A percentile compares a stretch with the other conserved stretches of the same genome.
Evolutionary conservation across 1,139 yeast species (phyloP).

Genomic region (Debaryomyces subglobosus): DNA sequence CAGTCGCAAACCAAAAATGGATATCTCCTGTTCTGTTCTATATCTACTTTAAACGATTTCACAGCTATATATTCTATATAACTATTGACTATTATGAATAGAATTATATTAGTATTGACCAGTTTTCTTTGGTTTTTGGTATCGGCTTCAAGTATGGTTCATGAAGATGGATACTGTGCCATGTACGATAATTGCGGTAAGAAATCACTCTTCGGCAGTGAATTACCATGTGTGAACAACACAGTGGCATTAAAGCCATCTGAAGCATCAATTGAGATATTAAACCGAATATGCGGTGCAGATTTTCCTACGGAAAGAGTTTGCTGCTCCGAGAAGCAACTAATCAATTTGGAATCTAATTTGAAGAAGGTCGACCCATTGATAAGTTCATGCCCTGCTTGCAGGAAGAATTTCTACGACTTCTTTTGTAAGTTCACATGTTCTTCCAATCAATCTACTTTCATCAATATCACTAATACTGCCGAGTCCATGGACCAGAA

Average conservation of each 20-base stretch:
- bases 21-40: neutral
- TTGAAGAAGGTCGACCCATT: constrained; percentile 76
- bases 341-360: constrained; percentile 44
- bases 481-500: constrained; percentile 55
- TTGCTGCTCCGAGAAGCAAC: constrained; percentile 47
- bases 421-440: constrained; percentile 91
- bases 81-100: neutral
- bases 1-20: constrained; percentile 1
- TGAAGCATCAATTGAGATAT: constrained; percentile 44
- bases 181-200: constrained; percentile 77
- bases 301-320: constrained; percentile 49
- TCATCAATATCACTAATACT: constrained; percentile 66
- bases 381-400: constrained; percentile 93
- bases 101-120: neutral
- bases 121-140: neutral
- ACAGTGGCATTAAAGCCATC: constrained; percentile 49
- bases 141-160: constrained; percentile 14
- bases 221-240: constrained; percentile 75
- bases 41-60: neutral
- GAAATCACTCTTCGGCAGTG: constrained; percentile 74
- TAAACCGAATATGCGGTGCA: constrained; percentile 70
- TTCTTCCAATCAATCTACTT: constrained; percentile 78
- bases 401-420: constrained; percentile 80
- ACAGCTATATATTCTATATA: neutral
- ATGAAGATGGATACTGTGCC: constrained; percentile 52